phyloP scores from a whole-genome alignment of 2,329 filamentous ascomycete species.

The Penicillium paneum region DNA sequence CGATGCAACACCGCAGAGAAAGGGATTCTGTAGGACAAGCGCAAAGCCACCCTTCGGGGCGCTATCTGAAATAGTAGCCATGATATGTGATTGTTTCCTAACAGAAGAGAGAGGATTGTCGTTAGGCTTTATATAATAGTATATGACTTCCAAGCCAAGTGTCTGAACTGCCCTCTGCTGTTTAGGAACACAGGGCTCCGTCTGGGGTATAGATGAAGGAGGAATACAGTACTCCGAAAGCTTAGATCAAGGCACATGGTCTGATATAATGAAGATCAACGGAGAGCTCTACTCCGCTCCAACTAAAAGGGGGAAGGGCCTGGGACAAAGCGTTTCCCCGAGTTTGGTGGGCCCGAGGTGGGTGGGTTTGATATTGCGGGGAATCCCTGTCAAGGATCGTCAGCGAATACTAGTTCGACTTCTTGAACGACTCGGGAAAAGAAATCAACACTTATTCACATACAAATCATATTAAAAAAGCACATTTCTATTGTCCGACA shows the following conservation, averaged over 20 bases:
- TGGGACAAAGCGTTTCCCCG: background rate
- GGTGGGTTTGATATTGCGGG: slow-evolving; percentile 5
- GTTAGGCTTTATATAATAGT: slow-evolving; percentile 5
- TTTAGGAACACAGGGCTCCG: slow-evolving; percentile 23
- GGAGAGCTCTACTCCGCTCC: slow-evolving; percentile 18
- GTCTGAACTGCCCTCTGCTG: background rate
- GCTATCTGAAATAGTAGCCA: slow-evolving; percentile 17
- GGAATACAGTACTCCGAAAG: slow-evolving; percentile 4
- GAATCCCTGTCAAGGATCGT: background rate
- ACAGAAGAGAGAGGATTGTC: background rate
- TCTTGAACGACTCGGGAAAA: background rate
- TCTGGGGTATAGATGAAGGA: background rate
- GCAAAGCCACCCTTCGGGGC: slow-evolving; percentile 24
- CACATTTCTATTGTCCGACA: background rate
- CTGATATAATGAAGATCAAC: background rate
- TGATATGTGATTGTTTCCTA: slow-evolving; percentile 5
- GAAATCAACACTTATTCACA: background rate
- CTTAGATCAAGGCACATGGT: background rate
- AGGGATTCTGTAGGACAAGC: slow-evolving; percentile 41
- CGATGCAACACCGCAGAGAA: slow-evolving; percentile 45
- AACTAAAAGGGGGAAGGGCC: background rate
- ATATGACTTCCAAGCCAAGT: background rate
- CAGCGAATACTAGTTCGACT: background rate
- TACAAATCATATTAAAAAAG: background rate
- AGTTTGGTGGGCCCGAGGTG: background rate